These are phyloP conservation scores for Cryomyces antarcticus DNA, from an alignment of 495 filamentous ascomycete species.

Conservation along the genomic window DNA sequence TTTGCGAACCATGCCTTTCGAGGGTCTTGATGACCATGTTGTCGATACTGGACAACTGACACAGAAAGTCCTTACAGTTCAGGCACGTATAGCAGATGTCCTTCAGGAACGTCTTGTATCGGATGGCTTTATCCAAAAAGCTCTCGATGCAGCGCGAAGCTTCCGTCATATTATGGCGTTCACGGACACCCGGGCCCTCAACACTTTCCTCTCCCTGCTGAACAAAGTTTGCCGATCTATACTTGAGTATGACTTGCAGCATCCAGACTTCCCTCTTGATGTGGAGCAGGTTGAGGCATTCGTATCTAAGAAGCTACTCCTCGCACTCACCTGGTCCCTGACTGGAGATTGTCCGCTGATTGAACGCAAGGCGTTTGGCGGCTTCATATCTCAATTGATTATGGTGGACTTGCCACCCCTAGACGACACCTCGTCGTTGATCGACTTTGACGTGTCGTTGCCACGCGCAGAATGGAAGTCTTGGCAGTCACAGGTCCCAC, in stretches of 20 bases:
- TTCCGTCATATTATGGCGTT: slow-evolving; percentile 98
- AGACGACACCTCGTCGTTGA: slow-evolving; percentile 57
- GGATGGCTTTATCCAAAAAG: slow-evolving; percentile 56
- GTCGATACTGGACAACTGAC: slow-evolving; percentile 63
- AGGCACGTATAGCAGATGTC: slow-evolving; percentile 55
- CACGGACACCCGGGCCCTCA: slow-evolving; percentile 71
- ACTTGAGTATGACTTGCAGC: slow-evolving; percentile 86
- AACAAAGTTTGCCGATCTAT: slow-evolving; percentile 84
- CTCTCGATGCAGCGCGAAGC: slow-evolving; percentile 50
- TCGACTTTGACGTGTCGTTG: slow-evolving; percentile 81
- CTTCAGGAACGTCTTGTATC: slow-evolving; percentile 53
- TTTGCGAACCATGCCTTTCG: slow-evolving; percentile 61
- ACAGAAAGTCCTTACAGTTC: slow-evolving; percentile 52
- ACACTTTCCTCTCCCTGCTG: slow-evolving; percentile 81
- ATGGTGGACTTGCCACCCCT: slow-evolving; percentile 66
- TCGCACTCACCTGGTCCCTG: slow-evolving; percentile 83
- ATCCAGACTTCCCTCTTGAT: slow-evolving; percentile 82
- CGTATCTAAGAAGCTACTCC: slow-evolving; percentile 75
- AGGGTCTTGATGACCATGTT: slow-evolving; percentile 83
- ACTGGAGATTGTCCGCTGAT: slow-evolving; percentile 81
- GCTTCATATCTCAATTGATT: slow-evolving; percentile 55
- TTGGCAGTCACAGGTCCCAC: slow-evolving; percentile 88
- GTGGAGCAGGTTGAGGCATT: slow-evolving; percentile 73
- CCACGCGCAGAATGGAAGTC: slow-evolving; percentile 72
- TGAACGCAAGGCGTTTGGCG: slow-evolving; percentile 77